Base-by-base conservation (phyloP, 495 filamentous ascomycete species). In the Durotheca rogersii region DNA sequence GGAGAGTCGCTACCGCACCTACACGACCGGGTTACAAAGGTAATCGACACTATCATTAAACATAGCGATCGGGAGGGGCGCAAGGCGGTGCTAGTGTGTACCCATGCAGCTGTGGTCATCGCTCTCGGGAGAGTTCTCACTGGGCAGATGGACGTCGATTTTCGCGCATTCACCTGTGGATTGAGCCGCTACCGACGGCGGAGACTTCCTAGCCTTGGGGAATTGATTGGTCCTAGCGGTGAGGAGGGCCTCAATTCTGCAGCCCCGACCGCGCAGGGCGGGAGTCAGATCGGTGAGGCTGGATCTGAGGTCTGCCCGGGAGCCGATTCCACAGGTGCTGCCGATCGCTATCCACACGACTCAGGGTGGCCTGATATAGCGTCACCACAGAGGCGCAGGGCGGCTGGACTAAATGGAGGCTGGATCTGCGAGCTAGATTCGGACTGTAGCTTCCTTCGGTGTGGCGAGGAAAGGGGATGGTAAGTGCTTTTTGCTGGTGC, bases 81-180 rank as follows among this genome's bases (percentile, higher is more conserved):
- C 5, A 85, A 81, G 38, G 73, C 88, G 0, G 72, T 96, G 11
- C 53, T 95, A 16, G 78, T 98, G 10, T 95, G 87, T 66, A 84
- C 89, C n/a, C 93, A 98, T 72, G 93, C 92, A 0, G 93, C 93
- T 15, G 78, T 82, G 10, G 74, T 96, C 58, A 94, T 98, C 60
- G 86, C 86, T 4, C 83, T 90, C 44, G 93, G 90, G 2, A 78
- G 93, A 9, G 81, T 77, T 4, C 70, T 98, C 54, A 95, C 89
- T 10, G 88, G 87, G 0, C 46, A 6, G 81, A 86, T 66, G 60
- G 75, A 29, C 51, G 84, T 90, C 47, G 93, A 97, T 66, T 96
- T 96, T 59, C 73, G 74, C 44, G 84, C 89, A n/a, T 95, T 85
- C 58, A 96, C 93, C 11, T 90, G 88, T 59, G 84, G 85, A 1